Evolutionary conservation across 495 filamentous ascomycete species (phyloP), one percentile per base, ranked within the genome.

Genomic region (Talaromyces ruber): DNA sequence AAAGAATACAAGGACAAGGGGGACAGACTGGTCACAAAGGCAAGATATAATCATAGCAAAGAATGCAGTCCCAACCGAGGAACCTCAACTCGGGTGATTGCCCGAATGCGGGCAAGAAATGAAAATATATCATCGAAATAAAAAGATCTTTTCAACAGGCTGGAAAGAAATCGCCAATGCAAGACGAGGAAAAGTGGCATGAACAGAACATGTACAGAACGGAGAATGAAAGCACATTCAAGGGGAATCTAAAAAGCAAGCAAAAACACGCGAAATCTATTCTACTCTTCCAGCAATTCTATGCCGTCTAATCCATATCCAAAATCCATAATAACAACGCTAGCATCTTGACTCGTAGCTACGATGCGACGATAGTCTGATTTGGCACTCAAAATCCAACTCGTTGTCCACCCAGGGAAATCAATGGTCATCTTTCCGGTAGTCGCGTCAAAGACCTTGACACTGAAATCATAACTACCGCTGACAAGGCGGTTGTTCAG

Each of bases 371-470:
- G 80, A 71, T 97, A 97, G 71, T 98, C 94, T 32, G 88, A 89
- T 76, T 98, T 97, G 26, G 95, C 94, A 63, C 89, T 91, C 47
- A 98, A 74, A 66, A 97, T 95, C 95, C 95, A 98, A 68, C 91
- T 96, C 16, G 88, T 87, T 43, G 96, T 94, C 91, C 91, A 98
- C 59, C 88, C 86, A 18, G 89, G 88, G 64, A 96, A 89, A 62
- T 89, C 84, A 56, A 92, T 81, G 30, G 90, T 80, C 43, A 86
- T 76, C 53, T 84, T 78, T 29, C 92, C 92, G 4, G 84, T 85
- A 53, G 86, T 83, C 66, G 91, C 84, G 65, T 96, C 89, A 71
- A 88, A 97, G 5, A 97, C 91, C 74, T 94, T 96, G 70, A 98
- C 90, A 66, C 89, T 88, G 66, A 88, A 90, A 71, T 98, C 94